phyloP scores from a whole-genome alignment of 176 grass and related monocot species.

The Rhipidocladum racemiflorum region DNA sequence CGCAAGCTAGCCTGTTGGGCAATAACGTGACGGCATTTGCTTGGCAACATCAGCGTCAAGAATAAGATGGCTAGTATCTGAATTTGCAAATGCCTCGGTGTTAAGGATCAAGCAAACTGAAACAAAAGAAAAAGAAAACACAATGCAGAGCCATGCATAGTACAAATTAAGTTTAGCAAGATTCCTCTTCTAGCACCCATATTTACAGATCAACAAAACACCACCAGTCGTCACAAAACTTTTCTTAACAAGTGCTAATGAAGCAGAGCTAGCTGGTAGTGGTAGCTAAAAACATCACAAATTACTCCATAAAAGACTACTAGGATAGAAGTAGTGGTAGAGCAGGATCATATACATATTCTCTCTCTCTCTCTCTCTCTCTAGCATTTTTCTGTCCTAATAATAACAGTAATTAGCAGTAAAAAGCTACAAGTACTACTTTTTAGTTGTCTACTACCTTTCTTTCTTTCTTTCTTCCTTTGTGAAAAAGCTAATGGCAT shows the following conservation, averaged over 20 bases:
- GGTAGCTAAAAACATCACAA: slow-evolving; percentile 30
- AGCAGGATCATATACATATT: slow-evolving; percentile 30
- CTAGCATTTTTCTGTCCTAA: slow-evolving; percentile 30
- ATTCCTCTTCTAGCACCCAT: slow-evolving; percentile 8
- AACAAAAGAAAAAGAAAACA: too few relatives aligned
- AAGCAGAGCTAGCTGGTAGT: neutral
- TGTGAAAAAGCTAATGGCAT: slow-evolving; percentile 52
- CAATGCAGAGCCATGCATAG: neutral
- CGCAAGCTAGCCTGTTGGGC: slow-evolving; percentile 19
- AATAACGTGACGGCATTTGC: slow-evolving; percentile 32
- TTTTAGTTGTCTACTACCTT: neutral
- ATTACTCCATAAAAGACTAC: neutral
- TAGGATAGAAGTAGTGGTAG: neutral
- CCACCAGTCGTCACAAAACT: neutral
- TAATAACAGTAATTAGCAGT: slow-evolving; percentile 14
- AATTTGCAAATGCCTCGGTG: neutral
- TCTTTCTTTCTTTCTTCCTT: slow-evolving; percentile 17
- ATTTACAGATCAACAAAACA: slow-evolving; percentile 29
- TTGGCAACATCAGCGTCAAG: neutral
- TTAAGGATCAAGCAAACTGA: neutral
- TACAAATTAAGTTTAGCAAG: neutral
- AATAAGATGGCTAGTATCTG: neutral
- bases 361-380: slow-evolving; percentile 42
- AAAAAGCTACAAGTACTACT: neutral
- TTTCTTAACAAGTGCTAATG: neutral